Evolutionary conservation across 148 eudicot species (phyloP), one percentile per base, ranked within the genome.

Genomic region (Agrostemma githago): DNA sequence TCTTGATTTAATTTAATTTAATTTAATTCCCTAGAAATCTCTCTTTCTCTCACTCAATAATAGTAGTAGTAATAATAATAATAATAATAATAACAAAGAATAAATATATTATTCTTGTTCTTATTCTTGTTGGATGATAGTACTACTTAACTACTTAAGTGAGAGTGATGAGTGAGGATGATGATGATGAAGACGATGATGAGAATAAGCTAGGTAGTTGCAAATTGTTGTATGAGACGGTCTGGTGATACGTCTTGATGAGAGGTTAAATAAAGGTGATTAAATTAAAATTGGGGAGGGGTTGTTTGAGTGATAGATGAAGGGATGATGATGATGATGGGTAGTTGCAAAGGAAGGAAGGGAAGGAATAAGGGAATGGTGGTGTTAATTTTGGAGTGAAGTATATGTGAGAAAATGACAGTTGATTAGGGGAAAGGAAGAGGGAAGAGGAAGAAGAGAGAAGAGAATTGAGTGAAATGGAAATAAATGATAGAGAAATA

Each of bases 391-490:
- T 51, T 51, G 56, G 56, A 10, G 46, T 5, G 46, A 39, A 65
- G 68, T 65, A 40, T 65, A 39, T 37, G 68, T 40, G 68, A 65
- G 68, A 65, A 65, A 65, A 40, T 11, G 68, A 65, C 68, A 65
- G 46, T 65, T 65, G 46, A 65, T 14, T 37, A 26, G 39, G 43
- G 42, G 14, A 51, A 51, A 14, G 39, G 63, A 60, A 62, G 14
- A 37, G 37, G 9, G 68, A 43, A 39, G 19, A 17, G 5, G 46
- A 15, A 15, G 68, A 65, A 43, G n/a, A n/a, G 17, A 14, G 46
- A 48, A 14, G 42, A 64, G 68, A 65, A 61, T n/a, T 20, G 68
- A 16, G 43, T 38, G 41, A 5, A 38, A 15, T 17, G 40, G 16
- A 65, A 65, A 39, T 48, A 39, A 39, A 65, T 65, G 68, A 65